Base-by-base conservation (phyloP, 75 land plant genomes). In the Picea glauca region DNA sequence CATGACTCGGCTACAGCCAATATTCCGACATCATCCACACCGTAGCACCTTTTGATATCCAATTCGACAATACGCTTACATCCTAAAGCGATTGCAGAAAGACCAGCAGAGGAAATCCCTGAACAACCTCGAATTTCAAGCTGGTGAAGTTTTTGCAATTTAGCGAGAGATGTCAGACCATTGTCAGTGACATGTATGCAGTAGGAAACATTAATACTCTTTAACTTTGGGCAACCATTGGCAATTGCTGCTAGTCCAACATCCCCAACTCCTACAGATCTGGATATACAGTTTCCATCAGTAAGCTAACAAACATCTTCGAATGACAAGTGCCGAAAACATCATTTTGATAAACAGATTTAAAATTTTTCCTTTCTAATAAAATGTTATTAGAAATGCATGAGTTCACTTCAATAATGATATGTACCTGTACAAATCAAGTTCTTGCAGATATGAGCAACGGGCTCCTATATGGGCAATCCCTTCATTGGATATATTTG, bases 361-460 rank as follows among this genome's bases (percentile, higher is more conserved):
- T 7, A n/a, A n/a, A 76, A 9, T 70, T 70, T 70, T 43, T n/a
- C 21, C 35, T 20, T 58, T 21, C 50, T 35, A 58, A 13, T 12
- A 75, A 30, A 14, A 66, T 20, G 30, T 15, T 26, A n/a, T 15
- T 13, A 15, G 33, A 66, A 13, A 56, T 35, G 14, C 14, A 17
- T 5, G 2, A 68, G 4, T 33, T 38, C 38, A 15, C 40, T 59
- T 67, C 57, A 68, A 20, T 3, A 12, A 23, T 58, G 70, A 21
- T 17, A 12, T 77, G 57, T 64, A 96, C 98, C 99, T 92, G 92
- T 97, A 97, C 57, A 94, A 70, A 88, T 96, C 99, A 14, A 96
- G 84, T 80, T 96, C 99, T 57, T 73, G 73, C 32, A 96, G 87
- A 64, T 89, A 83, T 58, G 81, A 63, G 65, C 99, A 96, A 60